Evolutionary conservation across 108 stramenopile species (phyloP), one percentile per base, ranked within the genome.

Genomic region (Asterionellopsis glacialis): DNA sequence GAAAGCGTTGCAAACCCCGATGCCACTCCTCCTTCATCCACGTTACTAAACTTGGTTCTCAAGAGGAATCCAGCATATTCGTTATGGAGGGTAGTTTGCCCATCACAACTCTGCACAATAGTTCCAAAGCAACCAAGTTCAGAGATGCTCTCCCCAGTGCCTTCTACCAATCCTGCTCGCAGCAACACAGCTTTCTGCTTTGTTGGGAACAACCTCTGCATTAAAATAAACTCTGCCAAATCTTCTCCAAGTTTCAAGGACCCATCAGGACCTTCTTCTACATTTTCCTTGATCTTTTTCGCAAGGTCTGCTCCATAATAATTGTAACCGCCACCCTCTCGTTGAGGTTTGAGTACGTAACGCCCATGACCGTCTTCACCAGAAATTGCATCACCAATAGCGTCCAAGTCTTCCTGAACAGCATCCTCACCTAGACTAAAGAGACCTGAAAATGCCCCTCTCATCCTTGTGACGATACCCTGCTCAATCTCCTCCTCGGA

Each of bases 301-400:
- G 67, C 69, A 58, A 99, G 47, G 19, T 87, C 71, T 16, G 86
- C 76, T n/a, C 94, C 96, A 55, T 97, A 99, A 55, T 91, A 87
- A 67, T 99, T 99, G 74, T 99, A 95, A 18, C 98, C 98, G 28
- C 98, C 98, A 14, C 98, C 98, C 80, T 98, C 98, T n/a, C 98
- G 88, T 74, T 99, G 98, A 22, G 98, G 98, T 79, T 99, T 99
- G 43, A 98, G 57, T 0, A 99, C 98, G 72, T 87, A 99, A 12
- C 64, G 82, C 41, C 84, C 70, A n/a, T n/a, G n/a, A n/a, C n/a
- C n/a, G 10, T 58, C 64, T 10, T 84, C 90, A 42, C 68, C 49
- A 18, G 68, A 71, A 16, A 95, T 51, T 0, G 88, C 93, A 9
- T 74, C 82, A 19, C 55, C 61, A 10, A 79, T 79, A 12, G 95